Conservation (phyloP, 257 asterid genomes). For the Paraleonurus japonicus region DNA sequence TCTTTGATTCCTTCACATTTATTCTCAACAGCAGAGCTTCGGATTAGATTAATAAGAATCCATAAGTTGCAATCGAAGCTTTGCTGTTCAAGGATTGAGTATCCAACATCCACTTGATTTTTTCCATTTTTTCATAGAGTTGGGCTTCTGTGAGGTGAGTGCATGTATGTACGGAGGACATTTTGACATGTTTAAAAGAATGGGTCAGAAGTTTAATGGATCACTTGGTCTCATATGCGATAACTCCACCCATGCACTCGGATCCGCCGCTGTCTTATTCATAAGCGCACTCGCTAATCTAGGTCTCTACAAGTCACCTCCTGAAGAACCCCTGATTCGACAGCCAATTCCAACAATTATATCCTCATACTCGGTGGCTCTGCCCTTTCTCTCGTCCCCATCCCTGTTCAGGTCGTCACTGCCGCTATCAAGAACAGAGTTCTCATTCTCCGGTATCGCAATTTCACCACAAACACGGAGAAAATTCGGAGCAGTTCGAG, state of each 20-base stretch:
- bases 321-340: constrained; percentile 34
- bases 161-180: too few species aligned
- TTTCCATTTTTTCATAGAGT: too few species aligned
- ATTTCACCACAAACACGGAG: background rate
- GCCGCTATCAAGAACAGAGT: constrained; percentile 49
- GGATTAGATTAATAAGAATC: background rate
- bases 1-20: background rate
- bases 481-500: background rate
- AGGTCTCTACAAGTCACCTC: constrained; percentile 63
- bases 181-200: too few species aligned
- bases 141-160: too few species aligned
- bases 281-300: constrained; percentile 48
- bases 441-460: constrained; percentile 37
- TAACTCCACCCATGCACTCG: too few species aligned
- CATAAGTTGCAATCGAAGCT: background rate
- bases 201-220: too few species aligned
- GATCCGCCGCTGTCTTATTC: constrained; percentile 44
- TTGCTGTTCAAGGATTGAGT: background rate
- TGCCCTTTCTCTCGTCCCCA: constrained; percentile 60
- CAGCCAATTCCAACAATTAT: constrained; percentile 28
- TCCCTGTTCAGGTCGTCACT: constrained; percentile 49
- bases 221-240: too few species aligned
- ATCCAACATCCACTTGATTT: background rate
- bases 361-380: constrained; percentile 53
- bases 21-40: background rate